Evolutionary conservation across 495 filamentous ascomycete genomes (phyloP).

Genomic region (Xylaria intraflava): DNA sequence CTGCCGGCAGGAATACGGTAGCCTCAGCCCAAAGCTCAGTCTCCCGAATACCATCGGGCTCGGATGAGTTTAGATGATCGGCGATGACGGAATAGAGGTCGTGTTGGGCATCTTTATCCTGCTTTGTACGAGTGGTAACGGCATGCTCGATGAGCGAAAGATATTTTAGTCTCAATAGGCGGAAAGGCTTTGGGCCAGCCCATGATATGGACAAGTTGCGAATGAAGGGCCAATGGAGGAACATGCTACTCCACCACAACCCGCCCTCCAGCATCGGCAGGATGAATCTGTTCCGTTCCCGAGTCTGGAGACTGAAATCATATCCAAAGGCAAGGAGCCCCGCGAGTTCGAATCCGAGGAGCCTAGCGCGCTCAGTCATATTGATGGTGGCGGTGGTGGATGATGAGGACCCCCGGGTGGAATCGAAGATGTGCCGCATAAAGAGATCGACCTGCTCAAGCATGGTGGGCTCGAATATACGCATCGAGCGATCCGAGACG

Average conservation of each 20-base stretch:
- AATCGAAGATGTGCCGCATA: neutral
- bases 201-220: neutral
- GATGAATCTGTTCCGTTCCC: neutral
- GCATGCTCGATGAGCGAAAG: too few relatives aligned
- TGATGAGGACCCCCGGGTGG: neutral
- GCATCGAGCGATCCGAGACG: neutral
- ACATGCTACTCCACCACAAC: neutral
- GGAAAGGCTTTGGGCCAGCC: neutral
- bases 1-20: constrained; percentile 14
- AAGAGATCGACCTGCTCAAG: neutral
- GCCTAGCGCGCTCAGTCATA: neutral
- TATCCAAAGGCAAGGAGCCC: neutral
- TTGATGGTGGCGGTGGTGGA: neutral
- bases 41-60: neutral
- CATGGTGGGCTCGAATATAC: constrained; percentile 1
- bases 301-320: neutral
- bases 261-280: neutral
- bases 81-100: constrained; percentile 28
- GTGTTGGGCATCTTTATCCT: constrained; percentile 6
- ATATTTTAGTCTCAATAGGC: neutral
- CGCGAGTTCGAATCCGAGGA: neutral
- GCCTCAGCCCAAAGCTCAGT: constrained; percentile 4
- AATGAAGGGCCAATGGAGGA: neutral
- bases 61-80: constrained; percentile 20
- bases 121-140: too few relatives aligned